Percentiles rank a stretch among this genome's conserved stretches.
Evolutionary conservation across 805 yeast genomes (phyloP).

Genomic region (Candida verbasci): DNA sequence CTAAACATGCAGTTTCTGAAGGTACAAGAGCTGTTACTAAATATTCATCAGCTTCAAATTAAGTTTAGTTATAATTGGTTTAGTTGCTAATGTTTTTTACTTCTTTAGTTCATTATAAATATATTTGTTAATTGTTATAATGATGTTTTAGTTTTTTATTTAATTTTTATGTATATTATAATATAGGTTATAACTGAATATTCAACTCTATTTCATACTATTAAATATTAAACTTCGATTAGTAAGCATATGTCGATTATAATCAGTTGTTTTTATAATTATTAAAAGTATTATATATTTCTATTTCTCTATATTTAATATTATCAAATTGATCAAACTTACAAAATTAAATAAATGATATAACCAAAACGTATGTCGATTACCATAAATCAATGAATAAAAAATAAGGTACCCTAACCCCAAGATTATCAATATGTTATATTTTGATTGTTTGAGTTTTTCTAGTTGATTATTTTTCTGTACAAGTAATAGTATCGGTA

Average conservation of each 20-base stretch:
- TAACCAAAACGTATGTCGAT: constrained; percentile 79
- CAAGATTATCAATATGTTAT: constrained; percentile 4
- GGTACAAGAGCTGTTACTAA: constrained; percentile 98
- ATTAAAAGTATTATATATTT: neutral
- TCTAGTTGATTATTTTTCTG: constrained; percentile 43
- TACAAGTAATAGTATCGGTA: constrained; percentile 63
- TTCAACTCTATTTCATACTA: too few relatives aligned
- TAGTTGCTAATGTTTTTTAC: neutral
- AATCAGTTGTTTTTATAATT: too few relatives aligned
- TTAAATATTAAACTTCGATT: too few relatives aligned
- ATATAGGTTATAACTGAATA: constrained; percentile 9
- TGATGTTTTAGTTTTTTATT: constrained; percentile 7
- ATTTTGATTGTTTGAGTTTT: constrained; percentile 21
- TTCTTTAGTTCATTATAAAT: constrained; percentile 4
- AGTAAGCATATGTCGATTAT: too few relatives aligned
- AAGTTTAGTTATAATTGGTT: constrained; percentile 9
- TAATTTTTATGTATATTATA: constrained; percentile 6
- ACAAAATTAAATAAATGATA: constrained; percentile 71
- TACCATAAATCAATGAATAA: constrained; percentile 69
- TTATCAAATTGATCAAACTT: constrained; percentile 38
- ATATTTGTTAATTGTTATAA: neutral
- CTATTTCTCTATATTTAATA: neutral
- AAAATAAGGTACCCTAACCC: constrained; percentile 44
- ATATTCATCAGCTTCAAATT: constrained; percentile 68
- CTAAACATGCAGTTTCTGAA: constrained; percentile 97